Base-by-base conservation (phyloP, 441 rosid species). In the Eruca vesicaria region DNA sequence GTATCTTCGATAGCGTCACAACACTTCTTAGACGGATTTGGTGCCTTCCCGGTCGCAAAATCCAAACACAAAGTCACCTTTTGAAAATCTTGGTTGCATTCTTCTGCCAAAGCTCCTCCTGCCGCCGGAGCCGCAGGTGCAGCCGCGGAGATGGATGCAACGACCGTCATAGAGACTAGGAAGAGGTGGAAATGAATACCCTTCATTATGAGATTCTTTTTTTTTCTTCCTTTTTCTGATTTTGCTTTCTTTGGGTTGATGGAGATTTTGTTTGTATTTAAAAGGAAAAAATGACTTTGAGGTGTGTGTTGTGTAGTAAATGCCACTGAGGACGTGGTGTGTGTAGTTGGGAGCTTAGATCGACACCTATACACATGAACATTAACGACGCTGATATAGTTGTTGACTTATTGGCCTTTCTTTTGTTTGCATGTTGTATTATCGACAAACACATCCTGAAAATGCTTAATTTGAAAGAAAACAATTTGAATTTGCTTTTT, bases 11-110 rank as follows among this genome's bases (percentile, higher is more conserved):
- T 85, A 0, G 91, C 67, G n/a, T 15, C 69, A 73, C 99, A 95
- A 67, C 99, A 95, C 29, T 86, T 82, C 48, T 84, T 79, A 5
- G 90, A 4, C 9, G 99, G 97, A 3, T 43, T n/a, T 33, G 75
- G 57, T 31, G 43, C 79, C 81, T 86, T 85, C 63, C 96, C 98
- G 21, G 83, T 79, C 7, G 96, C 99, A 48, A 74, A 95, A 62
- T 14, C 78, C 83, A 91, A 56, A 76, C 99, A 93, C 26, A 68
- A 28, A 83, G 79, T 81, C 82, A 91, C 85, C 76, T 90, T 89
- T 43, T 82, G 81, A 12, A 95, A 29, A 29, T 83, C 86, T 2
- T 70, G 53, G 36, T 63, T 31, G 61, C 99, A 90, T 73, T 87
- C 74, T 3, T 28, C 56, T 0, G 80, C 66, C 59, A 79, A 20